Evolutionary conservation across 1,139 yeast species (phyloP).

Genomic region (Geotrichum europaeum): DNA sequence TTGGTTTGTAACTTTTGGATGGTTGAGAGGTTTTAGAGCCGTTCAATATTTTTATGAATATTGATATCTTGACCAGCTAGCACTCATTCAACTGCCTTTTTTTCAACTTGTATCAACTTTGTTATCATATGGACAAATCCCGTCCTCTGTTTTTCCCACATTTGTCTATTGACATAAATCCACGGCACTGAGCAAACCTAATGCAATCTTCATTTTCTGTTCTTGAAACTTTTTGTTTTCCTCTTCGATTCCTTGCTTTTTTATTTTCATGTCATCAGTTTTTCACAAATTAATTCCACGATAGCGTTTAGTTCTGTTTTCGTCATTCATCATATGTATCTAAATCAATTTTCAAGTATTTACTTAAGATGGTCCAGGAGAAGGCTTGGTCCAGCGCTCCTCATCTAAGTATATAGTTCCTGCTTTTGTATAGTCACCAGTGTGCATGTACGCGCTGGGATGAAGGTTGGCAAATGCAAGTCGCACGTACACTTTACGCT

Average conservation of each 20-base stretch:
- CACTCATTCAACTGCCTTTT: no score
- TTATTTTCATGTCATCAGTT: background rate
- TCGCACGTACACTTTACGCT: conserved; percentile 23
- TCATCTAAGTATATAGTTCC: conserved; percentile 22
- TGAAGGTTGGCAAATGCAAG: conserved; percentile 26
- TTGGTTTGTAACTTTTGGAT: no score
- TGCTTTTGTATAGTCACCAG: conserved; percentile 29
- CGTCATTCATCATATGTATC: background rate
- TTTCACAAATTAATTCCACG: background rate
- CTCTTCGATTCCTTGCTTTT: background rate
- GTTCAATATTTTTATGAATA: no score
- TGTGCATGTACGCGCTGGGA: conserved; percentile 17
- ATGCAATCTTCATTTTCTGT: no score
- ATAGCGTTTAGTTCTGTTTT: background rate
- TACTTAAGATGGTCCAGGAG: conserved; percentile 20
- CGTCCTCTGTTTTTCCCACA: no score
- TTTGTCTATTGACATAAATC: no score
- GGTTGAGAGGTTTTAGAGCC: no score
- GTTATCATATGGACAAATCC: no score
- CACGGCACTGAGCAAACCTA: no score
- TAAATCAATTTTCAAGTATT: background rate
- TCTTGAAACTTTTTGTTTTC: background rate
- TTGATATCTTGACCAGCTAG: no score
- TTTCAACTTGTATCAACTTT: no score
- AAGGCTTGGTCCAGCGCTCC: conserved; percentile 22